These are phyloP conservation scores for Artemisia annua DNA, from an alignment of 129 eudicot species.

Conservation along the genomic window DNA sequence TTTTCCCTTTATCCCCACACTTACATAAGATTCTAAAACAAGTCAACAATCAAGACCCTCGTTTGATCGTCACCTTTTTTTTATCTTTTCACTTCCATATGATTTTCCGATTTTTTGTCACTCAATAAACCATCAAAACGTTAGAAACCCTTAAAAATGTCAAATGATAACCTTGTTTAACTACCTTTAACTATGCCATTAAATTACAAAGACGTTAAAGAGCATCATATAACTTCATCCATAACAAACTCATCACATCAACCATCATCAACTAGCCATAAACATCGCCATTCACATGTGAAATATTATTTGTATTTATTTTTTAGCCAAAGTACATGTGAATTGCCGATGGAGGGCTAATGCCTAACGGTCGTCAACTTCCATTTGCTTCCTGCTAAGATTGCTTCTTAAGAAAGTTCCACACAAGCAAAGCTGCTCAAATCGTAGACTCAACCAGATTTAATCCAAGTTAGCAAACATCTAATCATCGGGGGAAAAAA, in stretches of 20 bases:
- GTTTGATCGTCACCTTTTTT: too few relatives aligned
- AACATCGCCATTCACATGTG: slow-evolving; percentile 17
- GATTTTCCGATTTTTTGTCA: too few relatives aligned
- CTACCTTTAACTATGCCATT: not conserved
- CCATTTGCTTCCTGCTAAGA: slow-evolving; percentile 21
- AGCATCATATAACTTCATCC: not conserved
- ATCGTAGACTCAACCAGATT: too few relatives aligned
- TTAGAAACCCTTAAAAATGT: not conserved
- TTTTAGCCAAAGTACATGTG: slow-evolving; percentile 11
- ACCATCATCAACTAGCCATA: slow-evolving; percentile 4
- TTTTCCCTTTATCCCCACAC: too few relatives aligned
- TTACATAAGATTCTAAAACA: too few relatives aligned
- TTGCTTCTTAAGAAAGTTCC: too few relatives aligned
- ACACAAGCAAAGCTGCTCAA: too few relatives aligned
- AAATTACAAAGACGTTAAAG: not conserved
- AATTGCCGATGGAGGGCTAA: not conserved
- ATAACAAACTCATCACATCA: slow-evolving; percentile 1
- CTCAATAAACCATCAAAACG: too few relatives aligned
- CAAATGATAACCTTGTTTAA: not conserved
- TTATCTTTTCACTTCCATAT: too few relatives aligned
- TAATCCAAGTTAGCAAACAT: too few relatives aligned
- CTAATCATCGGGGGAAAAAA: too few relatives aligned
- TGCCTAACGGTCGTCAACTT: slow-evolving; percentile 10
- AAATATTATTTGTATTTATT: slow-evolving; percentile 2
- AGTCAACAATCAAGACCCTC: too few relatives aligned